phyloP scores from a whole-genome alignment of 495 filamentous ascomycete species.

The Podospora pseudocomata region DNA sequence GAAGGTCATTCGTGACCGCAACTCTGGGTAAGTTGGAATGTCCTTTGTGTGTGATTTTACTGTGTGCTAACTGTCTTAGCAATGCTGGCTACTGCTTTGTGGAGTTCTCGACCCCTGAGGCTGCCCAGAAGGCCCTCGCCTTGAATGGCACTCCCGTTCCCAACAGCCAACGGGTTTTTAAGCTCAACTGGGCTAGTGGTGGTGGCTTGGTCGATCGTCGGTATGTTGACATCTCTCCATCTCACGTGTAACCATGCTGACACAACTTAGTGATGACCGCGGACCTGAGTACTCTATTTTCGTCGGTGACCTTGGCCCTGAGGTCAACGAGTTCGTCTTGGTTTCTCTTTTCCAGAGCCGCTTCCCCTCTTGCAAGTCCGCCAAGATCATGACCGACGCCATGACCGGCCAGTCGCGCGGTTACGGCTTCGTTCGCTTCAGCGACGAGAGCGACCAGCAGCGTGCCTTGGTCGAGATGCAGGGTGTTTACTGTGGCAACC shows the following conservation, averaged over 20 bases:
- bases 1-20: conserved; percentile 99
- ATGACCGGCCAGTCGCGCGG: conserved; percentile 96
- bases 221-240: conserved; percentile 45
- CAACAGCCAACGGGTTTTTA: conserved; percentile 92
- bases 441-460: conserved; percentile 91
- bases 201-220: conserved; percentile 91
- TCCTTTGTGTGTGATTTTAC: not conserved
- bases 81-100: conserved; percentile 99
- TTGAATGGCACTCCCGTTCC: conserved; percentile 90
- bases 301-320: conserved; percentile 94
- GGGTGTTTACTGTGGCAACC: conserved; percentile 97
- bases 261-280: conserved; percentile 71
- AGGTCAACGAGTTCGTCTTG: conserved; percentile 98
- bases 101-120: conserved; percentile 80
- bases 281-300: conserved; percentile 96
- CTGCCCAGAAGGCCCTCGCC: conserved; percentile 82
- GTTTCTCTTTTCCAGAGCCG: conserved; percentile 94
- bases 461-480: conserved; percentile 96
- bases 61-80: conserved; percentile 44
- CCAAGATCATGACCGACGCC: conserved; percentile 99
- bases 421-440: conserved; percentile 97
- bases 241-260: conserved; percentile 18
- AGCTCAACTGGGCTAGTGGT: conserved; percentile 98
- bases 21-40: conserved; percentile 78
- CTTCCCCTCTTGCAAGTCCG: conserved; percentile 96